Evolutionary conservation across 768 basidiomycete species (phyloP).

Genomic region (Psilocybe sp.): DNA sequence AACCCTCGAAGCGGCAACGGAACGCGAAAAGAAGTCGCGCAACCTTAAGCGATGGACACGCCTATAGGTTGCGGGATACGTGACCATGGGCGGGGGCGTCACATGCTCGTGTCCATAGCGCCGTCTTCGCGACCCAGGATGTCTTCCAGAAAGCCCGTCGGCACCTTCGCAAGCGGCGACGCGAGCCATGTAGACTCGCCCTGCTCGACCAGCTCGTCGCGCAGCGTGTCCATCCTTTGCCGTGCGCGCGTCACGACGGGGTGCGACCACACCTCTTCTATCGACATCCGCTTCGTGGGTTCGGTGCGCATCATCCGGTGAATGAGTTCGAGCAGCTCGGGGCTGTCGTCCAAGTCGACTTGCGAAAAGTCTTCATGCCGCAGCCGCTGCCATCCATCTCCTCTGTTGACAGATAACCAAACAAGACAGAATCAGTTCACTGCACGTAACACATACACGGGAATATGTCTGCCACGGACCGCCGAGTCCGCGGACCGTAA

Average conservation of each 20-base stretch:
- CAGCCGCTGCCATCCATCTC: slow-evolving; percentile 90
- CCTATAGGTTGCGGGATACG: too few species aligned
- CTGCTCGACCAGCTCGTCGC: slow-evolving; percentile 29
- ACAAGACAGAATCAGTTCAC: slow-evolving; percentile 25
- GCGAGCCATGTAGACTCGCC: slow-evolving; percentile 48
- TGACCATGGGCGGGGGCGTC: slow-evolving; percentile 2
- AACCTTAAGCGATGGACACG: background rate
- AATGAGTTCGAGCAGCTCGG: slow-evolving; percentile 66
- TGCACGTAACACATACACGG: slow-evolving; percentile 9
- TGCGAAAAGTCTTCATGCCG: slow-evolving; percentile 90
- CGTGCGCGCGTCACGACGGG: slow-evolving; percentile 64
- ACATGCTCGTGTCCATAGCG: slow-evolving; percentile 25
- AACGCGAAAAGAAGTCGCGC: slow-evolving; percentile 5
- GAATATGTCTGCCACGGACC: slow-evolving; percentile 14
- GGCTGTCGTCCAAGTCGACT: slow-evolving; percentile 66
- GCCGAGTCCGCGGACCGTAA: slow-evolving; percentile 5
- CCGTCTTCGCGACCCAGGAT: slow-evolving; percentile 39
- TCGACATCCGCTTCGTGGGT: slow-evolving; percentile 54
- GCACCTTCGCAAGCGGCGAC: slow-evolving; percentile 60
- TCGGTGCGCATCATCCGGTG: slow-evolving; percentile 76
- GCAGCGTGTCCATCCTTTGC: slow-evolving; percentile 55
- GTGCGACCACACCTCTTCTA: slow-evolving; percentile 57
- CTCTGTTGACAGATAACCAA: slow-evolving; percentile 45
- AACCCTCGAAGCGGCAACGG: slow-evolving; percentile 8
- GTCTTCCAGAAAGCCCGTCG: slow-evolving; percentile 61